Conservation (phyloP, 805 yeast genomes). For the Saturnispora sekii region DNA sequence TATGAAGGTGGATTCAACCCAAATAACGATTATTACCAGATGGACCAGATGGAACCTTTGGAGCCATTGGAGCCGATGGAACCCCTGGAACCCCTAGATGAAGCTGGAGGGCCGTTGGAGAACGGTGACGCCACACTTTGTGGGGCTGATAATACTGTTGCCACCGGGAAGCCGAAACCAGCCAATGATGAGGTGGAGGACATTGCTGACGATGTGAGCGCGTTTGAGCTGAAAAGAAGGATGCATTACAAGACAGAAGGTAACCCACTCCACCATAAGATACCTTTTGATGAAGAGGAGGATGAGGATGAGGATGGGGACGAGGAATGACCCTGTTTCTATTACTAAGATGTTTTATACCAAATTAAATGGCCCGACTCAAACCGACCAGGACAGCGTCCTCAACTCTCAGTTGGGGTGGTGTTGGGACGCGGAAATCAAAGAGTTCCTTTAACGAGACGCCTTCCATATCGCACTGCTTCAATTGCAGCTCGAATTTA, state of each 20-base stretch:
- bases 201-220: slow-evolving; percentile 5
- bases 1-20: slow-evolving; percentile 86
- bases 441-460: slow-evolving; percentile 2
- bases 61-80: slow-evolving; percentile 37
- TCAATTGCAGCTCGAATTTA: slow-evolving; percentile 2
- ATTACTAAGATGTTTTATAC: not conserved
- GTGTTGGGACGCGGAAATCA: slow-evolving; percentile 3
- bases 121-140: slow-evolving; percentile 15
- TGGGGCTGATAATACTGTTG: not conserved
- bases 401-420: slow-evolving; percentile 4
- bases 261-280: slow-evolving; percentile 5
- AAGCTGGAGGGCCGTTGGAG: slow-evolving; percentile 15
- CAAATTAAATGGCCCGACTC: not conserved
- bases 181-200: slow-evolving; percentile 16
- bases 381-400: slow-evolving; percentile 5
- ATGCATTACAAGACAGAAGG: slow-evolving; percentile 8
- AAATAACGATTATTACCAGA: slow-evolving; percentile 65
- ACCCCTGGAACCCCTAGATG: slow-evolving; percentile 23
- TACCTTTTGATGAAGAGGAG: slow-evolving; percentile 7
- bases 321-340: slow-evolving; percentile 13
- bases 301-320: slow-evolving; percentile 30
- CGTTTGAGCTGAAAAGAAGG: slow-evolving; percentile 5
- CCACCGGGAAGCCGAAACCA: not conserved
- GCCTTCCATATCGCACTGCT: slow-evolving; percentile 3
- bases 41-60: slow-evolving; percentile 53